Evolutionary conservation across 2,329 filamentous ascomycete genomes (phyloP).

Genomic region (Ophiocordyceps camponoti-saundersi): DNA sequence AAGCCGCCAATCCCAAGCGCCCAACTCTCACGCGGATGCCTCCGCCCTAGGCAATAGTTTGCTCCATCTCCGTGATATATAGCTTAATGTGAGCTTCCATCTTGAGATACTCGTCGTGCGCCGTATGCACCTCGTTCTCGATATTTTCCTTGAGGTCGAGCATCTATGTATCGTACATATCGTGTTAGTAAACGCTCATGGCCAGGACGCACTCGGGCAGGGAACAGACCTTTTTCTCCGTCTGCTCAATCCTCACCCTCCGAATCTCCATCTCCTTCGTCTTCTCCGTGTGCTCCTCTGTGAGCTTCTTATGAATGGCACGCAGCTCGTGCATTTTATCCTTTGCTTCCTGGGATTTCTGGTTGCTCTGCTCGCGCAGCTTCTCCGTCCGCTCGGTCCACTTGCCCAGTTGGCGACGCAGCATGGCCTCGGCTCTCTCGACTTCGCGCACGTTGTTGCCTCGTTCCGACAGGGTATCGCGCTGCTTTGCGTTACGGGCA

Average conservation of each 20-base stretch:
- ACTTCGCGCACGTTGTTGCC: constrained; percentile 84
- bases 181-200: background rate
- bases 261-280: constrained; percentile 82
- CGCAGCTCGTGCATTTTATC: constrained; percentile 82
- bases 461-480: constrained; percentile 73
- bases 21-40: background rate
- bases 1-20: background rate
- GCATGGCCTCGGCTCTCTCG: constrained; percentile 68
- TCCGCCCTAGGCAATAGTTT: constrained; percentile 38
- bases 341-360: constrained; percentile 68
- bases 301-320: constrained; percentile 60
- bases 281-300: constrained; percentile 73
- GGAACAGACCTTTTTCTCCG: constrained; percentile 75
- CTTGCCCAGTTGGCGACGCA: constrained; percentile 69
- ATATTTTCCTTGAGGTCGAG: constrained; percentile 94
- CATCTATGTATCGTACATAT: constrained; percentile 63
- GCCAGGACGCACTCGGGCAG: background rate
- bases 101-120: constrained; percentile 90
- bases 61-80: constrained; percentile 98
- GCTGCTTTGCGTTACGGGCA: constrained; percentile 60
- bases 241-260: constrained; percentile 89
- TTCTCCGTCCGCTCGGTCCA: constrained; percentile 79
- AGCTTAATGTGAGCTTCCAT: constrained; percentile 94
- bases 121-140: constrained; percentile 78
- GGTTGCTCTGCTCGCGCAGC: constrained; percentile 60